These are phyloP conservation scores for Multifurca ochricompacta DNA, from an alignment of 768 basidiomycete genomes.

Conservation along the genomic window DNA sequence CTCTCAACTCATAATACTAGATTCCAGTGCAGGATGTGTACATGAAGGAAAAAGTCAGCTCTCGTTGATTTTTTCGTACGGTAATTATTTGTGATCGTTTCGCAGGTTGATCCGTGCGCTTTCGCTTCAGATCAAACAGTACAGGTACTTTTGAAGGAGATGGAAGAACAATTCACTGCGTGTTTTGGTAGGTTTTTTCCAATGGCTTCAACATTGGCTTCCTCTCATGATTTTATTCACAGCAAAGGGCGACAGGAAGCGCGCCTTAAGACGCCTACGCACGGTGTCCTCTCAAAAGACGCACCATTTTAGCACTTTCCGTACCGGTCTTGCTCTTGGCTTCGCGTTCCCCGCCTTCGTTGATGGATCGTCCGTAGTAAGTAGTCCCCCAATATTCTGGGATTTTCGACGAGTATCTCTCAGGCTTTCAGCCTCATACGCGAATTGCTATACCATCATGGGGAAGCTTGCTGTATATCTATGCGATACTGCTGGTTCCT, in stretches of 20 bases:
- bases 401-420: not conserved
- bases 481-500: slow-evolving; percentile 67
- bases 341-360: slow-evolving; percentile 61
- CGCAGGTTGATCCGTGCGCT: slow-evolving; percentile 55
- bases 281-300: slow-evolving; percentile 41
- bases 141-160: slow-evolving; percentile 58
- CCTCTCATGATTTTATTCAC: not conserved
- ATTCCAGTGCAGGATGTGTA: slow-evolving; percentile 69
- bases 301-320: slow-evolving; percentile 65
- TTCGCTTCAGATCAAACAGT: slow-evolving; percentile 60
- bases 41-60: slow-evolving; percentile 65
- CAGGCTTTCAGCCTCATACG: slow-evolving; percentile 51
- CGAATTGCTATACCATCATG: slow-evolving; percentile 54
- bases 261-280: slow-evolving; percentile 61
- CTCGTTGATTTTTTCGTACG: not conserved
- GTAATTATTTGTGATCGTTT: not conserved
- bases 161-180: slow-evolving; percentile 69
- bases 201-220: not conserved
- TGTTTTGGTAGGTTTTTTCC: slow-evolving; percentile 55
- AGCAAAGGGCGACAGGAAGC: slow-evolving; percentile 71
- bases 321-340: slow-evolving; percentile 67
- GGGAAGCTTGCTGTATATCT: slow-evolving; percentile 70
- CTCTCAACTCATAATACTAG: slow-evolving; percentile 28
- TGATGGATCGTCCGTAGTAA: slow-evolving; percentile 57
- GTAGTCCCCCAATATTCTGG: slow-evolving; percentile 27